Base-by-base conservation (phyloP, 2,329 filamentous ascomycete species). In the Fusarium pseudocircinatum region DNA sequence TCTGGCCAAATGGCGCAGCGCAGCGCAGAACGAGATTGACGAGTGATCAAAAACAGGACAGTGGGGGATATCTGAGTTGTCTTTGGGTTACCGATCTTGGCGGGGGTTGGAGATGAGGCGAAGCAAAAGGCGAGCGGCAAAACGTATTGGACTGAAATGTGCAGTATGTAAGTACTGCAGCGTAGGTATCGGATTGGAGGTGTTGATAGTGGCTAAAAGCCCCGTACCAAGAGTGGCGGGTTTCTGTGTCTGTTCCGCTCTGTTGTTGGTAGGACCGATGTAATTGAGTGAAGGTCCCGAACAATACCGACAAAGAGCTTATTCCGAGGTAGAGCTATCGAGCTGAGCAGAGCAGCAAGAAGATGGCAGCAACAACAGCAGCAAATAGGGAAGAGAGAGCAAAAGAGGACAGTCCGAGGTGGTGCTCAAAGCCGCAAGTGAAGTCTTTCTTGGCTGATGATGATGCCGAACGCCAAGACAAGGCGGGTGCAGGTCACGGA, bases 381-480 rank as follows among this genome's bases (percentile, higher is more conserved):
- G 44, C 64, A 42, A 43, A 24, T 28, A 37, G 9, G 44, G 28
- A n/a, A 28, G n/a, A 49, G 37, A 50, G 30, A 44, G 18, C 34
- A 42, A 37, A 37, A 37, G 36, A 37, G 10, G 49, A 34, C 34
- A 39, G 37, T 43, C n/a, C 40, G 26, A 59, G 43, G 42, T 37
- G 32, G 13, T 53, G 32, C 32, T 53, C 49, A 37, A 53, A 36
- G 34, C 50, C 18, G 34, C 20, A 53, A 28, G 50, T 56, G 50
- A 47, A 40, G 34, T 58, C 40, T 58, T 72, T 64, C 63, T 74
- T 74, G 71, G 60, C 67, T 57, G 59, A 59, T 69, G 66, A 43
- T 69, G 58, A 72, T 67, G 71, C 72, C 72, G 67, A 69, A 47
- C 44, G 72, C 72, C 72, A 72, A 74, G 71, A 74, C 43, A 58